Percentiles rank a stretch among this genome's conserved stretches.
phyloP scores from a whole-genome alignment of 1,284 basidiomycete species.

The Spongiforma sp. region DNA sequence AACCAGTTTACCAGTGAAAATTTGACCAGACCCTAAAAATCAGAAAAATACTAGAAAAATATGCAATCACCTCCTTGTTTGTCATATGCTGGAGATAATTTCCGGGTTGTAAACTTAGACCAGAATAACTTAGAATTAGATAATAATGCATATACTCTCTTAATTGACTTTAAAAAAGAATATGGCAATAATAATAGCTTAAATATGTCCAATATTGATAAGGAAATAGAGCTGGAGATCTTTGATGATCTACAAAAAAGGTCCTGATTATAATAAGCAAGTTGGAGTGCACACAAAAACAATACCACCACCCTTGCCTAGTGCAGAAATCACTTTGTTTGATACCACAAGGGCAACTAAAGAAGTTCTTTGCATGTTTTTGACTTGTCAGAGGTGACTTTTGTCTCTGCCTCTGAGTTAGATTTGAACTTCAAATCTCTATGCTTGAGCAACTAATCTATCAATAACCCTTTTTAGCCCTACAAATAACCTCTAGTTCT shows the following conservation, averaged over 20 bases:
- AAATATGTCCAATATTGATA: background rate
- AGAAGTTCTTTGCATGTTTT: no score
- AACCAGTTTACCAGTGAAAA: background rate
- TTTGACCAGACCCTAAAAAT: constrained; percentile 7
- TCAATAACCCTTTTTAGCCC: no score
- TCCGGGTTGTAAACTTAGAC: background rate
- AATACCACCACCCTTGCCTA: no score
- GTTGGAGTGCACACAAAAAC: no score
- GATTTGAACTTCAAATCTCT: no score
- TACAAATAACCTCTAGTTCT: no score
- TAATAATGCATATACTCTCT: background rate
- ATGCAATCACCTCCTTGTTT: constrained; percentile 4
- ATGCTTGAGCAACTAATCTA: no score
- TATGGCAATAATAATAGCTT: background rate
- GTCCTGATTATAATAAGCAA: no score
- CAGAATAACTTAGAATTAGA: background rate
- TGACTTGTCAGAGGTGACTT: no score
- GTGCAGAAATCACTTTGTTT: no score
- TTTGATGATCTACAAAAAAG: background rate
- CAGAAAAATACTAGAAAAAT: constrained; percentile 11
- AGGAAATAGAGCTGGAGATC: background rate
- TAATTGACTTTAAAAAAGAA: background rate
- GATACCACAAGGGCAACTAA: no score
- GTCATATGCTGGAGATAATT: background rate
- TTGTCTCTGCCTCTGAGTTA: no score